phyloP scores from a whole-genome alignment of 2,329 filamentous ascomycete species.

The Exophiala alcalophila region DNA sequence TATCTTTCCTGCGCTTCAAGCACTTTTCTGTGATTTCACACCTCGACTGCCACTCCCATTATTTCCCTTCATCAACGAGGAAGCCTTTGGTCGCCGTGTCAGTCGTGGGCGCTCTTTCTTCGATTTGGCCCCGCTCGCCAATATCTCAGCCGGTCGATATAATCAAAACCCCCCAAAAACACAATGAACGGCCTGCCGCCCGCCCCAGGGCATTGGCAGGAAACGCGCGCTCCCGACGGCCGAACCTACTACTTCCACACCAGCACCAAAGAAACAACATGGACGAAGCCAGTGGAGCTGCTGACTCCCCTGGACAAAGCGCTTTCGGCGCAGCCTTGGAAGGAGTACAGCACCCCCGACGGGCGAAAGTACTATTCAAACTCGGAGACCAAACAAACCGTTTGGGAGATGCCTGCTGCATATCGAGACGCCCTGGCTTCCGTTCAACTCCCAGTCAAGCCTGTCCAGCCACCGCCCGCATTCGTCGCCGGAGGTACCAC shows the following conservation, averaged over 20 bases:
- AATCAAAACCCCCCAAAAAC: no score
- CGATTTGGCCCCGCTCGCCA: no score
- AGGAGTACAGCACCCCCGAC: constrained; percentile 81
- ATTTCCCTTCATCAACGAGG: no score
- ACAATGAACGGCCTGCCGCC: constrained; percentile 59
- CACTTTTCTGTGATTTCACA: no score
- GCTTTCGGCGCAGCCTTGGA: constrained; percentile 81
- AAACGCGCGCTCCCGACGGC: constrained; percentile 76
- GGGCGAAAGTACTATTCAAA: constrained; percentile 96
- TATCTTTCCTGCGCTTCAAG: no score
- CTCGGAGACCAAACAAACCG: constrained; percentile 83
- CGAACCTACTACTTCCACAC: constrained; percentile 89
- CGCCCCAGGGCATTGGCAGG: constrained; percentile 67
- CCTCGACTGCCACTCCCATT: no score
- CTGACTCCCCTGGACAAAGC: constrained; percentile 81
- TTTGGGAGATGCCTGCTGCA: constrained; percentile 87
- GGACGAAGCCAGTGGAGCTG: constrained; percentile 88
- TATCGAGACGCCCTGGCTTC: constrained; percentile 73
- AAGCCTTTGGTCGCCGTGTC: no score
- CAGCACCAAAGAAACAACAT: constrained; percentile 82
- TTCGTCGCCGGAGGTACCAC: constrained; percentile 59
- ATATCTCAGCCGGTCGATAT: no score
- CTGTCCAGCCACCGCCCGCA: constrained; percentile 47
- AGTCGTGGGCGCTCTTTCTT: no score
- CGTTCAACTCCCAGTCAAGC: constrained; percentile 43